These are phyloP conservation scores for Syzygium grande DNA, from an alignment of 345 rosid genomes.

Conservation along the genomic window DNA sequence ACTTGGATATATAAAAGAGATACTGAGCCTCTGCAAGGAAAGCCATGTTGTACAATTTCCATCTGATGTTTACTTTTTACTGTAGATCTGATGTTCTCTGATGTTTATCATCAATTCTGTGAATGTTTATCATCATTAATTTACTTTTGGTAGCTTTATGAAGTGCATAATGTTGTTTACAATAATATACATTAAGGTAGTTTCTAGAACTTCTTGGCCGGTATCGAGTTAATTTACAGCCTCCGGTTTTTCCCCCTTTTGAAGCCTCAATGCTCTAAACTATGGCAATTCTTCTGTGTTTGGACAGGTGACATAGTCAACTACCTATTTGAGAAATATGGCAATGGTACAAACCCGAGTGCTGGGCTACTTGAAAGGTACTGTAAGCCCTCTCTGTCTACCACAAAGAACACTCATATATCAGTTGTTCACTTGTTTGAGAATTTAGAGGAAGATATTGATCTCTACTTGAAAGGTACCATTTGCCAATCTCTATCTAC, in stretches of 20 bases:
- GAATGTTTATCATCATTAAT: not conserved
- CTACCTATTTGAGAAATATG: slow-evolving; percentile 64
- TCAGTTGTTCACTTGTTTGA: not conserved
- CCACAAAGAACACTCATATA: not conserved
- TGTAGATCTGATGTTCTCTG: not conserved
- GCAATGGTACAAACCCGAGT: slow-evolving; percentile 57
- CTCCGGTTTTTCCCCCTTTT: not conserved
- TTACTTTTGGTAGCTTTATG: not conserved
- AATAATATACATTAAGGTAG: not conserved
- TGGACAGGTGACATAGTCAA: slow-evolving; percentile 67
- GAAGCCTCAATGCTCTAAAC: not conserved
- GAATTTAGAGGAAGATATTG: not conserved
- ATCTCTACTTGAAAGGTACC: not conserved
- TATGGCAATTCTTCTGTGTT: not conserved
- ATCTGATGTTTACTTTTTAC: not conserved
- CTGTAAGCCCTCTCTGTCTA: not conserved
- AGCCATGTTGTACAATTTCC: not conserved
- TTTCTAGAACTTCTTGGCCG: not conserved
- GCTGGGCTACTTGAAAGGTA: slow-evolving; percentile 69
- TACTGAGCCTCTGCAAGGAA: not conserved
- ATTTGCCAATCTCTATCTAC: not conserved
- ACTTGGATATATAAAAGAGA: not conserved
- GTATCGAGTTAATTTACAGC: not conserved
- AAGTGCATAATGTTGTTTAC: not conserved
- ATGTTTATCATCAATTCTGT: not conserved